These are phyloP conservation scores for Claviceps sp. DNA, from an alignment of 2,329 filamentous ascomycete genomes.

Conservation along the genomic window DNA sequence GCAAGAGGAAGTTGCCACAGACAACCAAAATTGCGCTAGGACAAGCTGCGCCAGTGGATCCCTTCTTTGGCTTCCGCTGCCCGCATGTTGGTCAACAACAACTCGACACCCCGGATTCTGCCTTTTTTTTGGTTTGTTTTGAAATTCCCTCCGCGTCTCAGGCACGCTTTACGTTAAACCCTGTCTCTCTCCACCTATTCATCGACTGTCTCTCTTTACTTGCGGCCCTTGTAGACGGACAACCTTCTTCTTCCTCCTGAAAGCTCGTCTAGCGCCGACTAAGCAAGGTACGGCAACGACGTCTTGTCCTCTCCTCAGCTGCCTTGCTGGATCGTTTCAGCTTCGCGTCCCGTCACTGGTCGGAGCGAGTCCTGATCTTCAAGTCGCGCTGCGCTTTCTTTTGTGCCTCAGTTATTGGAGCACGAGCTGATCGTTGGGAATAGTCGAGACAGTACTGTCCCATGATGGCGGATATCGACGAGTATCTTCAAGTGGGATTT, in stretches of 20 bases:
- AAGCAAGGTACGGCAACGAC: not conserved
- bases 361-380: not conserved
- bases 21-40: constrained; percentile 19
- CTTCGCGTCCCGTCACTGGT: not conserved
- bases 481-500: constrained; percentile 79
- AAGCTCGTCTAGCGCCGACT: not conserved
- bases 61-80: not conserved
- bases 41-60: constrained; percentile 20
- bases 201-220: not conserved
- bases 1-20: constrained; percentile 23
- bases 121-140: not conserved
- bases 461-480: constrained; percentile 53
- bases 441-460: not conserved
- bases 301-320: constrained; percentile 1
- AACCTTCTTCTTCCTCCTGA: constrained; percentile 2
- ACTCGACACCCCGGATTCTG: not conserved
- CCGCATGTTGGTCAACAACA: constrained; percentile 6
- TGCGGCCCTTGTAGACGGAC: constrained; percentile 3
- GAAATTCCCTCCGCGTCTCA: not conserved
- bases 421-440: constrained; percentile 2
- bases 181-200: not conserved
- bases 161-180: not conserved
- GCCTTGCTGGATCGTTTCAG: constrained; percentile 4
- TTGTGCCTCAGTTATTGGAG: not conserved
- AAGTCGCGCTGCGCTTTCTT: not conserved